Conservation (phyloP, 805 yeast species). For the Candida berthetii region DNA sequence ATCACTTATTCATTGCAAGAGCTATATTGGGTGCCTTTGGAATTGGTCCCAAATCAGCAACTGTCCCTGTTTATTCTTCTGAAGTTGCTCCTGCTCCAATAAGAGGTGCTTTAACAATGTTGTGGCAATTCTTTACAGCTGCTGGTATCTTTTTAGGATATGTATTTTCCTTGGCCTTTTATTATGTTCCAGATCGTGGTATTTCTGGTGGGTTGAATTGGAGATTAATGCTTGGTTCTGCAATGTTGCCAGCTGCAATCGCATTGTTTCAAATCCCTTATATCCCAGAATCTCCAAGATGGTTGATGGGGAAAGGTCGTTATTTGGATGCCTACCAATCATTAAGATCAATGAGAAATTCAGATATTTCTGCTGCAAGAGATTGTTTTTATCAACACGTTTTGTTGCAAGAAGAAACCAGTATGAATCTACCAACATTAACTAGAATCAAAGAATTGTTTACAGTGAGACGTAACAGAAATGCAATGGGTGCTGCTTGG, state of each 20-base stretch:
- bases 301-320: conserved; percentile 69
- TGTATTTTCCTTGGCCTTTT: conserved; percentile 58
- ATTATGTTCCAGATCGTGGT: conserved; percentile 36
- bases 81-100: conserved; percentile 58
- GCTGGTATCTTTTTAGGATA: conserved; percentile 72
- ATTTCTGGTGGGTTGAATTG: conserved; percentile 45
- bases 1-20: conserved; percentile 61
- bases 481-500: conserved; percentile 76
- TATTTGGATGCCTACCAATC: conserved; percentile 54
- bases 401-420: conserved; percentile 54
- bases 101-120: conserved; percentile 66
- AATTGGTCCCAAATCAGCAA: conserved; percentile 67
- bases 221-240: conserved; percentile 68
- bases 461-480: conserved; percentile 73
- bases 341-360: conserved; percentile 40
- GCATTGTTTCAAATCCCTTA: conserved; percentile 56
- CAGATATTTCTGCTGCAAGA: conserved; percentile 58
- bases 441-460: conserved; percentile 51
- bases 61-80: conserved; percentile 68
- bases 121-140: conserved; percentile 74
- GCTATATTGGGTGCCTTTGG: conserved; percentile 57
- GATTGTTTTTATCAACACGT: conserved; percentile 67
- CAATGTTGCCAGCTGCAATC: conserved; percentile 58
- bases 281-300: conserved; percentile 72
- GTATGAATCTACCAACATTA: conserved; percentile 39